Conservation (phyloP, 176 grass and related monocot genomes). For the Lolium multiflorum region DNA sequence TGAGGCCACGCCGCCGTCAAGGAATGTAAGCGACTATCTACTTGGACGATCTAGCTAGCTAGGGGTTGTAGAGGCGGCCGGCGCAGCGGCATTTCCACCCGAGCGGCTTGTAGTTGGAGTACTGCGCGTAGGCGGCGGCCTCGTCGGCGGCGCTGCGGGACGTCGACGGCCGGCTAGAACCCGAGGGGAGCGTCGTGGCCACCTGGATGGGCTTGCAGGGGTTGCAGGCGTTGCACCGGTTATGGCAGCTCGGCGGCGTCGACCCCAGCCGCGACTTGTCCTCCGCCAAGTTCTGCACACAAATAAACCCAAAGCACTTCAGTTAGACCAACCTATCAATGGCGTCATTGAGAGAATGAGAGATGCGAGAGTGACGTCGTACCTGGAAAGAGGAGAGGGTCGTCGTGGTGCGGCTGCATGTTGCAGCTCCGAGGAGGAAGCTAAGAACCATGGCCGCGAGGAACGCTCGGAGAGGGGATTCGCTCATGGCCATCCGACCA, state of each 20-base stretch:
- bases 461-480: conserved; percentile 41
- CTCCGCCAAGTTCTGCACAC: conserved; percentile 56
- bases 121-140: conserved; percentile 45
- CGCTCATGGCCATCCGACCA: conserved; percentile 70
- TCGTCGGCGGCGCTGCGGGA: not conserved
- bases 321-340: not conserved
- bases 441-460: conserved; percentile 47
- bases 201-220: conserved; percentile 89
- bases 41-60: not conserved
- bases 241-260: conserved; percentile 89
- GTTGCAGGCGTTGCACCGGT: conserved; percentile 86
- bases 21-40: not conserved
- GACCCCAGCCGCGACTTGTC: conserved; percentile 91
- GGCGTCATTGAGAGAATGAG: too few relatives aligned
- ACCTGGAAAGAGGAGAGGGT: conserved; percentile 55
- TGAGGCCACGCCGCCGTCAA: too few relatives aligned
- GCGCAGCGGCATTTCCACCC: conserved; percentile 94
- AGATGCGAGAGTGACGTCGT: not conserved
- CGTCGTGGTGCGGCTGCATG: conserved; percentile 45
- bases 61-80: conserved; percentile 79
- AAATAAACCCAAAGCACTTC: not conserved
- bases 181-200: conserved; percentile 48
- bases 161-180: not conserved
- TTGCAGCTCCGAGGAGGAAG: conserved; percentile 51
- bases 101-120: conserved; percentile 96